These are phyloP conservation scores for Usnea hakonensis DNA, from an alignment of 495 filamentous ascomycete genomes.

Conservation along the genomic window DNA sequence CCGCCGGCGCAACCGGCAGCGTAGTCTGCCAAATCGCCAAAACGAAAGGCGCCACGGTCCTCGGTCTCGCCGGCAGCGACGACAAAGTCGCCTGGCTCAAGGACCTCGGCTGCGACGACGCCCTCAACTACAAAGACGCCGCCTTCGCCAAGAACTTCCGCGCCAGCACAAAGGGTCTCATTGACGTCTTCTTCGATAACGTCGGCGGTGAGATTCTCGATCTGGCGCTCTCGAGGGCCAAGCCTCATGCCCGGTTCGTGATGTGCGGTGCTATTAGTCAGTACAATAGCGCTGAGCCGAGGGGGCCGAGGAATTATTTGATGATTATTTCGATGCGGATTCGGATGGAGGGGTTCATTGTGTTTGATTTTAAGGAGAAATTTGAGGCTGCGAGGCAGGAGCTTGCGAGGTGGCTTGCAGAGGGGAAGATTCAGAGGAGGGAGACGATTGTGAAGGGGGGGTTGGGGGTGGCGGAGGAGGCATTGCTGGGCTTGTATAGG, in stretches of 20 bases:
- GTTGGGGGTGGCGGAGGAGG: constrained; percentile 42
- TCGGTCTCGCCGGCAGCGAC: constrained; percentile 44
- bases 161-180: constrained; percentile 41
- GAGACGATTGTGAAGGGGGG: constrained; percentile 48
- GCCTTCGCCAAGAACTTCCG: constrained; percentile 47
- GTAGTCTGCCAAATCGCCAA: constrained; percentile 64
- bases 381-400: constrained; percentile 40
- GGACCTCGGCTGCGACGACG: not conserved
- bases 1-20: constrained; percentile 63
- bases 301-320: constrained; percentile 13
- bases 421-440: constrained; percentile 51
- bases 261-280: constrained; percentile 38
- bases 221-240: constrained; percentile 41
- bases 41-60: constrained; percentile 49
- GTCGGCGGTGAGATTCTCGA: constrained; percentile 50
- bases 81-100: constrained; percentile 34
- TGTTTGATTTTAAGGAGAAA: constrained; percentile 44
- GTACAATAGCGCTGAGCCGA: constrained; percentile 5
- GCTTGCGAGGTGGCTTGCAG: constrained; percentile 41
- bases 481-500: constrained; percentile 41
- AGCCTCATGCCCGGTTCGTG: constrained; percentile 41
- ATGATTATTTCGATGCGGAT: constrained; percentile 12
- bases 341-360: constrained; percentile 50
- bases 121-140: not conserved
- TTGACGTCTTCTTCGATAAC: constrained; percentile 54